Evolutionary conservation across 306 rosid genomes (phyloP), one percentile per base, ranked within the genome.

Genomic region (Adenanthera pavonina): DNA sequence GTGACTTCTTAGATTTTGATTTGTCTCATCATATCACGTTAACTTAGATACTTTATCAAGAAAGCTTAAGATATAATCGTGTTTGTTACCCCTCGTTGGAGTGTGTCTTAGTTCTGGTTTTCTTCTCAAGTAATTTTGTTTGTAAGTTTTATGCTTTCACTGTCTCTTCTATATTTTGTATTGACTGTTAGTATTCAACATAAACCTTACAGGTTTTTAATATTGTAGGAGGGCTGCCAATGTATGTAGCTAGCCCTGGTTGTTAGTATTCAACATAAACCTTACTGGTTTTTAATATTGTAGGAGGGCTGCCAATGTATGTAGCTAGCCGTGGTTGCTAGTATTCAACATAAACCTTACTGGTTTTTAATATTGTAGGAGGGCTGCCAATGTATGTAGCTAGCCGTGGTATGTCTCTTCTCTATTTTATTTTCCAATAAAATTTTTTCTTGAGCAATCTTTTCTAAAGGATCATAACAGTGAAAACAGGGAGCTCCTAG

Each of bases 251-350:
- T 44, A 92, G 94, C 82, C 97, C 97, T 48, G 97, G 91, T 69
- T 88, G n/a, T n/a, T n/a, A n/a, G n/a, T 94, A 79, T 94, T 90
- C 82, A 94, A 83, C 83, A 87, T 92, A 72, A 90, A 88, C 76
- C 97, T 11, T 54, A 56, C 14, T 34, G n/a, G n/a, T 34, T 87
- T 87, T 75, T 56, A 61, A 77, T 66, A 75, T 69, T 81, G 69
- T 89, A 94, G 98, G 98, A 72, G 98, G 98, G 73, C 85, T 92
- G 77, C 97, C 98, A 10, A 92, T 94, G 97, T 92, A 94, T 75
- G 87, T 91, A 61, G 97, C 97, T 44, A 92, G 94, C 82, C 97
- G 98, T 48, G 97, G 91, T 69, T 88, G n/a, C n/a, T n/a, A n/a
- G n/a, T 94, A 79, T 94, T 90, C 82, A 94, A 83, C 83, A 87